These are phyloP conservation scores for Alternaria viburni DNA, from an alignment of 2,329 filamentous ascomycete species.

Conservation along the genomic window DNA sequence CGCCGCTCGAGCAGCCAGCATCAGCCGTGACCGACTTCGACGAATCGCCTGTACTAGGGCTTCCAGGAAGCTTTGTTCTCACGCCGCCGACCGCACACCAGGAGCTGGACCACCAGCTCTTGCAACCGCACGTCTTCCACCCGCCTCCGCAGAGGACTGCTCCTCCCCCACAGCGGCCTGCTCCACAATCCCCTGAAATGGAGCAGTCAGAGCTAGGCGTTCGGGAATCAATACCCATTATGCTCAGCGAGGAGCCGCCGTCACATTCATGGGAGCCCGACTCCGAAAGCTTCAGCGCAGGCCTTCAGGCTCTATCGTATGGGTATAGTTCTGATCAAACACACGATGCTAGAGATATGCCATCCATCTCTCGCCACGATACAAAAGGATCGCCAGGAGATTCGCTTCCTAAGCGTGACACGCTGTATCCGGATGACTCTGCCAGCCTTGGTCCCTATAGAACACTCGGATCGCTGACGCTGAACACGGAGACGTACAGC, in stretches of 20 bases:
- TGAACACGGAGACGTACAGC: conserved; percentile 53
- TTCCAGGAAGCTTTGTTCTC: conserved; percentile 66
- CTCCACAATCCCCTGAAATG: conserved; percentile 20
- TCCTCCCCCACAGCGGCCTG: conserved; percentile 14
- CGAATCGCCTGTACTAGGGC: conserved; percentile 71
- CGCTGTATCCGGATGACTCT: conserved; percentile 47
- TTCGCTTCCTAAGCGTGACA: conserved; percentile 40
- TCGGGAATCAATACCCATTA: conserved; percentile 62
- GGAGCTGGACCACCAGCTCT: conserved; percentile 28
- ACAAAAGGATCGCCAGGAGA: conserved; percentile 43
- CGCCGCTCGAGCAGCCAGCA: conserved; percentile 36
- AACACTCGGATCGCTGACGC: conserved; percentile 36
- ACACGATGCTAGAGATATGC: conserved; percentile 14
- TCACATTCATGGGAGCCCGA: conserved; percentile 16
- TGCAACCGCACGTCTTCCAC: conserved; percentile 40
- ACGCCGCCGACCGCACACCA: conserved; percentile 35
- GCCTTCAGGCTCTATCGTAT: conserved; percentile 17
- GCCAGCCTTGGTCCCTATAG: conserved; percentile 46
- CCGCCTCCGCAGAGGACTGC: conserved; percentile 15
- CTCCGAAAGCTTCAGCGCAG: conserved; percentile 16
- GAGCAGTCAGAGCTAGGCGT: conserved; percentile 57
- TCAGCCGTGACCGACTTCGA: conserved; percentile 54
- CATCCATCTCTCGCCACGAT: conserved; percentile 32
- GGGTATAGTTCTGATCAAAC: conserved; percentile 20
- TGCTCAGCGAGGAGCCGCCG: conserved; percentile 53